Evolutionary conservation across 768 basidiomycete species (phyloP).

Genomic region (Peribolospora kevripleyi): DNA sequence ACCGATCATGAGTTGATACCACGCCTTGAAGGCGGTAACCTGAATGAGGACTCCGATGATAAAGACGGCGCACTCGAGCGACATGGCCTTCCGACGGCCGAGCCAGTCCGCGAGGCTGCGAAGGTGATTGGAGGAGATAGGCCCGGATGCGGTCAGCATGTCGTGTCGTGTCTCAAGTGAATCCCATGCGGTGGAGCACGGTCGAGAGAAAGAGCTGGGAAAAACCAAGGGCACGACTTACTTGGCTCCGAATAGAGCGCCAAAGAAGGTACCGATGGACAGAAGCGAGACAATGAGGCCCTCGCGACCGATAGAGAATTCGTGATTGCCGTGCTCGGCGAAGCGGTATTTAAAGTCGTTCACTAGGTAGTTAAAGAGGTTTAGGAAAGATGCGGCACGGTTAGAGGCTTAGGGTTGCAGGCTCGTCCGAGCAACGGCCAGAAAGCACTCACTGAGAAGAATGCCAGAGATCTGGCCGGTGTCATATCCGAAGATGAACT

Average conservation of each 20-base stretch:
- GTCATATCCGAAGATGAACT: conserved; percentile 25
- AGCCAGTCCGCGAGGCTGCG: conserved; percentile 37
- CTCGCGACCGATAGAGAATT: conserved; percentile 30
- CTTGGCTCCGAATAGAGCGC: conserved; percentile 38
- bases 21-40: conserved; percentile 27
- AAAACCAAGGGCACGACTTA: conserved; percentile 17
- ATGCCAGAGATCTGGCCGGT: conserved; percentile 60
- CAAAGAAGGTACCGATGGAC: conserved; percentile 40
- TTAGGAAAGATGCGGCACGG: too few species aligned
- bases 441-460: conserved; percentile 45
- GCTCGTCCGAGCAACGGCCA: conserved; percentile 11
- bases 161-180: too few species aligned
- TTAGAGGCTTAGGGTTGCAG: background rate
- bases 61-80: conserved; percentile 33
- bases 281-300: conserved; percentile 45
- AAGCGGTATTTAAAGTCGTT: conserved; percentile 26
- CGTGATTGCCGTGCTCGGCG: conserved; percentile 24
- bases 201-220: background rate
- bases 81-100: conserved; percentile 44
- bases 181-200: background rate
- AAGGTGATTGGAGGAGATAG: too few species aligned
- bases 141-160: too few species aligned
- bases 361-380: too few species aligned
- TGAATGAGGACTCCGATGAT: conserved; percentile 39
- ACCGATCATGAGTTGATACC: conserved; percentile 34